Percentiles rank a stretch among this genome's conserved stretches.
Conservation (phyloP, 23 red algal genomes). For the Agarophyton chilense region DNA sequence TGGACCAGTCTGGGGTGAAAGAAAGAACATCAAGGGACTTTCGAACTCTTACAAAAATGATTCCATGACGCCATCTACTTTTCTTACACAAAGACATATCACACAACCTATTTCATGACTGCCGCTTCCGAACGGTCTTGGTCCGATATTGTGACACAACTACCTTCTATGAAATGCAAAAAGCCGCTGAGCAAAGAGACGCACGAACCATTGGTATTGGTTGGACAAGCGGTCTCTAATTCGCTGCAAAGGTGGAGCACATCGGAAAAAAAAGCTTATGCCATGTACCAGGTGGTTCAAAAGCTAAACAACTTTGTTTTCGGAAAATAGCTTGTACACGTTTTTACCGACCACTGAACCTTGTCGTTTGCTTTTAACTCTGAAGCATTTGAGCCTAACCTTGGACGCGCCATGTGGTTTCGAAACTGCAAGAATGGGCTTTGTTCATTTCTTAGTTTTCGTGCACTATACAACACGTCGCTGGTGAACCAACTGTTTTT, state of each 20-base stretch:
- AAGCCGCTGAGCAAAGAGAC: not conserved
- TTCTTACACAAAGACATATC: not conserved
- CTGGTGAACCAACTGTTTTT: not conserved
- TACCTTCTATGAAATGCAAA: not conserved
- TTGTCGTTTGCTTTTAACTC: constrained; percentile 25
- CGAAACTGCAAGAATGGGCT: constrained; percentile 41
- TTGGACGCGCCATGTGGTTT: not conserved
- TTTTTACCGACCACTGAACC: constrained; percentile 28
- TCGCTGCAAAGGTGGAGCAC: constrained; percentile 10
- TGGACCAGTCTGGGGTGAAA: not conserved
- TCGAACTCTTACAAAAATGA: not conserved
- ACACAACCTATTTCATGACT: constrained; percentile 20
- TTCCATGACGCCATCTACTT: not conserved
- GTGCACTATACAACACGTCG: not conserved
- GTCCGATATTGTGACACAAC: constrained; percentile 31
- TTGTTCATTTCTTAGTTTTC: constrained; percentile 10
- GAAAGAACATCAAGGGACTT: constrained; percentile 3
- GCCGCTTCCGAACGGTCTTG: constrained; percentile 50
- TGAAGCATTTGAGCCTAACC: not conserved
- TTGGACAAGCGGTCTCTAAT: not conserved
- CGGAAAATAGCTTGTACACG: not conserved
- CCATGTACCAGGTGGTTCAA: not conserved
- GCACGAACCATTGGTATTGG: constrained; percentile 38
- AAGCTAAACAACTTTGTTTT: constrained; percentile 25
- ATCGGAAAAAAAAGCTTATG: constrained; percentile 42